phyloP scores from a whole-genome alignment of 805 yeast species.

The Grigorovia transvaalensis region DNA sequence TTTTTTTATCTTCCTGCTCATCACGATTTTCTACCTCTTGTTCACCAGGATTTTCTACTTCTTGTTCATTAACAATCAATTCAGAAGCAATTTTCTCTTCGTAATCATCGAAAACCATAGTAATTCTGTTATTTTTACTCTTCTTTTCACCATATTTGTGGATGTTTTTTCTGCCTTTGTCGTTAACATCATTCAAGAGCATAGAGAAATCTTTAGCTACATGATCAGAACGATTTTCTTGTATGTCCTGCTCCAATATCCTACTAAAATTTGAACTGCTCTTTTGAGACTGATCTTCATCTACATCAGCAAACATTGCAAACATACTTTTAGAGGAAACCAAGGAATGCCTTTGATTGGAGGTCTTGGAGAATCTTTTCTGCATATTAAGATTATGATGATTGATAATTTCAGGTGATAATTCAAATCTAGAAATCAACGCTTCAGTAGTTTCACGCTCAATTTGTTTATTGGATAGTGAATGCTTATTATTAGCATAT shows the following conservation, averaged over 20 bases:
- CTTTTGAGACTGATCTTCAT: slow-evolving; percentile 11
- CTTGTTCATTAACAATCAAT: slow-evolving; percentile 1
- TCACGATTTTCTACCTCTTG: neutral
- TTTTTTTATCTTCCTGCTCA: neutral
- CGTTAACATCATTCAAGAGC: neutral
- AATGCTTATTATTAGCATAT: slow-evolving; percentile 16
- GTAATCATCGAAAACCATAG: slow-evolving; percentile 24
- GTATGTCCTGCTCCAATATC: neutral
- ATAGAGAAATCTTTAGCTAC: neutral
- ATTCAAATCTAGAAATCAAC: slow-evolving; percentile 23
- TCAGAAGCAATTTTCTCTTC: slow-evolving; percentile 10
- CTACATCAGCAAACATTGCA: slow-evolving; percentile 5
- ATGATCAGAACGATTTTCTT: neutral
- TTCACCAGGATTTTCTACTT: neutral
- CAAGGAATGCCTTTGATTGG: slow-evolving; percentile 3
- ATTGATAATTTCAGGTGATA: slow-evolving; percentile 16
- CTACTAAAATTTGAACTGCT: neutral
- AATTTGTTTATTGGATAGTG: slow-evolving; percentile 6
- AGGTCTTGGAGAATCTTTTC: slow-evolving; percentile 15
- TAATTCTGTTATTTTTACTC: slow-evolving; percentile 17
- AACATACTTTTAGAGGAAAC: slow-evolving; percentile 16
- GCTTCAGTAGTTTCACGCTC: slow-evolving; percentile 28
- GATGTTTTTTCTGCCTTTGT: neutral
- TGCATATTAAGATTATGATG: slow-evolving; percentile 10
- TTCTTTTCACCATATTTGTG: neutral